A percentile compares a stretch with the other conserved stretches of the same genome.
phyloP scores from a whole-genome alignment of 179 eudicot species.

The Carnegiea gigantea region DNA sequence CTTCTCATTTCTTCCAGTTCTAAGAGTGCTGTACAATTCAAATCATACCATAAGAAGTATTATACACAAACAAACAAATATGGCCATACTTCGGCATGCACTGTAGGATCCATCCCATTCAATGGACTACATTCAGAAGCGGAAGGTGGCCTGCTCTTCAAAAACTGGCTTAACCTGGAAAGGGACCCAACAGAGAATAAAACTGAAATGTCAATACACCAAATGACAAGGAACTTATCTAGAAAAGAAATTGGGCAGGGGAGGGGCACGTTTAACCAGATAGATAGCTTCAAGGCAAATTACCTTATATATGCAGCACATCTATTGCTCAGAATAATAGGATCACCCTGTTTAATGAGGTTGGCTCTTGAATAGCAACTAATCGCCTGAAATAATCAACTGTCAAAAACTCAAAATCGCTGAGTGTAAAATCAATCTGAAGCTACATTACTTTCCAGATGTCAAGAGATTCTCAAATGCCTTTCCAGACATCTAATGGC shows the following conservation, averaged over 20 bases:
- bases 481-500: background rate
- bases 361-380: slow-evolving; percentile 77
- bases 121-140: slow-evolving; percentile 84
- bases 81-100: slow-evolving; percentile 82
- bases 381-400: slow-evolving; percentile 53
- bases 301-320: slow-evolving; percentile 91
- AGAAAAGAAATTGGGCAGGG: background rate
- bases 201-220: background rate
- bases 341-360: slow-evolving; percentile 66
- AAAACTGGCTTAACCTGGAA: slow-evolving; percentile 66
- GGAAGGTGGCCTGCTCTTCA: slow-evolving; percentile 72
- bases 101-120: slow-evolving; percentile 93
- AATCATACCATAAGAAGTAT: background rate
- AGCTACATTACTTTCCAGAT: background rate
- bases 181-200: slow-evolving; percentile 13
- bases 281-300: background rate
- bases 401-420: background rate
- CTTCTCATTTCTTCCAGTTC: slow-evolving; percentile 8
- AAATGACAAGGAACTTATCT: background rate
- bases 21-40: background rate
- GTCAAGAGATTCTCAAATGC: background rate
- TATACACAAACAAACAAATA: slow-evolving; percentile 8
- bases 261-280: background rate
- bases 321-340: slow-evolving; percentile 86
- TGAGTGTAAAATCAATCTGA: background rate